phyloP scores from a whole-genome alignment of 768 basidiomycete species.

The Kwoniella dejecticola region DNA sequence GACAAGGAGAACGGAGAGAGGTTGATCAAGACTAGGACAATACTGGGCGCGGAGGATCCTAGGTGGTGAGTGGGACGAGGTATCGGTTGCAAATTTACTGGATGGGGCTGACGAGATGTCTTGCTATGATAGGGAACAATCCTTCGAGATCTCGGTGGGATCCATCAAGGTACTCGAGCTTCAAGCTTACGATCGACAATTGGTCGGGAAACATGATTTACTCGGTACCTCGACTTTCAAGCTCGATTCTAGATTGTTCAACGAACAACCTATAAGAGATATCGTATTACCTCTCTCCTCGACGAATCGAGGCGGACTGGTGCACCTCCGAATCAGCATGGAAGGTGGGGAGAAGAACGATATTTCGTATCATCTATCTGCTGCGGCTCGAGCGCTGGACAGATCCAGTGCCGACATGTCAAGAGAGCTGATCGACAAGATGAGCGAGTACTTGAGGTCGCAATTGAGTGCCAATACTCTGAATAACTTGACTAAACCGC shows the following conservation, averaged over 20 bases:
- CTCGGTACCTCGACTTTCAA: constrained; percentile 49
- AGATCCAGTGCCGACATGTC: constrained; percentile 46
- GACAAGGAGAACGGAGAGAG: constrained; percentile 41
- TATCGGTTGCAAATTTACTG: too few relatives aligned
- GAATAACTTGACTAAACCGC: constrained; percentile 35
- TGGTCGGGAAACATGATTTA: constrained; percentile 55
- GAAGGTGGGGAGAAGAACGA: constrained; percentile 51
- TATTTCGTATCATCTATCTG: constrained; percentile 43
- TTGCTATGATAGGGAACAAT: constrained; percentile 44
- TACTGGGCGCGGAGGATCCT: constrained; percentile 51
- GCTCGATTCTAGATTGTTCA: constrained; percentile 45
- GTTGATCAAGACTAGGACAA: constrained; percentile 49
- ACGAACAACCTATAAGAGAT: constrained; percentile 33
- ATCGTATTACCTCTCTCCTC: constrained; percentile 42
- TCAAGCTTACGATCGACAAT: constrained; percentile 45
- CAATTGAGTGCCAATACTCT: constrained; percentile 31
- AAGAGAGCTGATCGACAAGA: constrained; percentile 47
- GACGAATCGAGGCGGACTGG: constrained; percentile 39
- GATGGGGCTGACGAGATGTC: too few relatives aligned
- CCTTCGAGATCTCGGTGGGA: constrained; percentile 46
- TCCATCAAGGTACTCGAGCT: constrained; percentile 43
- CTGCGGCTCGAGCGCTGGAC: constrained; percentile 43
- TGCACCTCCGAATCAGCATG: constrained; percentile 48
- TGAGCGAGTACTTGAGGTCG: constrained; percentile 43
- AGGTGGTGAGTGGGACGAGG: constrained; percentile 53